phyloP scores from a whole-genome alignment of 1,284 basidiomycete species.

The Rhodotorula sp. region DNA sequence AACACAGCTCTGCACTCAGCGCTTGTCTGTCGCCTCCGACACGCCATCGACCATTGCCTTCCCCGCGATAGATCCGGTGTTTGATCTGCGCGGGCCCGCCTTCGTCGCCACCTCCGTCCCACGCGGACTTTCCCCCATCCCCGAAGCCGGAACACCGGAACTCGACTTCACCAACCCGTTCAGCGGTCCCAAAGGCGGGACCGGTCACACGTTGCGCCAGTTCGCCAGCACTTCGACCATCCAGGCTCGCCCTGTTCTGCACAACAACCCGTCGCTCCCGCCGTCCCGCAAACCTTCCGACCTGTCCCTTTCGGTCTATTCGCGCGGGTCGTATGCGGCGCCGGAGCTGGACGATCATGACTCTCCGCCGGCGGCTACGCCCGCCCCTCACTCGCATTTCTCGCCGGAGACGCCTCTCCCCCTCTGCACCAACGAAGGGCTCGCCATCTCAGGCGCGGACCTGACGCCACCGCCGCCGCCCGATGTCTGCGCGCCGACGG shows the following conservation, averaged over 20 bases:
- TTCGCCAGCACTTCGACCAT: background rate
- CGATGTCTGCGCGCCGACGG: background rate
- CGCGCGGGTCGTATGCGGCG: background rate
- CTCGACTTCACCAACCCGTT: background rate
- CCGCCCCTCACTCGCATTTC: constrained; percentile 6
- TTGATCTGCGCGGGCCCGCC: background rate
- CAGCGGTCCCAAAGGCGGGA: background rate
- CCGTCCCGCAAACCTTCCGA: background rate
- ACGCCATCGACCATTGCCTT: constrained; percentile 3
- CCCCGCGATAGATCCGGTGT: background rate
- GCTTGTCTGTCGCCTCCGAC: background rate
- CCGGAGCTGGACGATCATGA: background rate
- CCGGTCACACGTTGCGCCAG: too few species aligned
- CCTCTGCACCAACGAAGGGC: background rate
- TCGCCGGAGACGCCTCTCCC: constrained; percentile 20
- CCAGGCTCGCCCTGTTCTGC: constrained; percentile 4
- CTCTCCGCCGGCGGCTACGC: too few species aligned
- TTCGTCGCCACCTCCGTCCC: background rate
- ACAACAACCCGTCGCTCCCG: background rate
- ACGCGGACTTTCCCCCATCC: background rate
- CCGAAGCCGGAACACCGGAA: background rate
- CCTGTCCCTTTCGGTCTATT: constrained; percentile 22
- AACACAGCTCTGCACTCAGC: background rate
- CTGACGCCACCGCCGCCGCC: background rate
- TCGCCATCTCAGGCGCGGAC: constrained; percentile 4